These are phyloP conservation scores for Fraxinus paxiana DNA, from an alignment of 305 asterid species.

Conservation along the genomic window DNA sequence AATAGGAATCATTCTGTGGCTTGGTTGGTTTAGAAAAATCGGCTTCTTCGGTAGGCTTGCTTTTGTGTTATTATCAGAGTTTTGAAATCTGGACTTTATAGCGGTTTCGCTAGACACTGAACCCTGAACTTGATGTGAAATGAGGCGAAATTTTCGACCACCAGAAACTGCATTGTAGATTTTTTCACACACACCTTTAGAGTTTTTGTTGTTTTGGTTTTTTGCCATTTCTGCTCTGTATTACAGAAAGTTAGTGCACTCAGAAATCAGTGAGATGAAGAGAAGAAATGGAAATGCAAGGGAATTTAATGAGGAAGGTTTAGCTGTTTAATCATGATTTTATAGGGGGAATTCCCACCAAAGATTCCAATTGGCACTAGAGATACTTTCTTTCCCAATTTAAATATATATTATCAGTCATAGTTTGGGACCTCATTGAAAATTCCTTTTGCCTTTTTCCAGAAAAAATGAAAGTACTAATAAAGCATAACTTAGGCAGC, in stretches of 20 bases:
- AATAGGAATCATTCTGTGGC: neutral
- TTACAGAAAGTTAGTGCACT: neutral
- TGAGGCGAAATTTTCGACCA: neutral
- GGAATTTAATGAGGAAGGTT: conserved; percentile 16
- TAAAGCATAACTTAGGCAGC: neutral
- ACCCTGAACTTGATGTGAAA: neutral
- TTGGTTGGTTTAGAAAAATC: neutral
- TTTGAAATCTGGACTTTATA: neutral
- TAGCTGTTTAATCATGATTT: conserved; percentile 3
- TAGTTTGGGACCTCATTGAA: neutral
- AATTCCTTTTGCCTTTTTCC: neutral
- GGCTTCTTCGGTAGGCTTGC: conserved; percentile 5
- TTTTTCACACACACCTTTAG: conserved; percentile 6
- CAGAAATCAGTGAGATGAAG: conserved; percentile 6
- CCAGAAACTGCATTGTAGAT: neutral
- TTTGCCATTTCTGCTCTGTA: conserved; percentile 18
- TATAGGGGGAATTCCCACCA: neutral
- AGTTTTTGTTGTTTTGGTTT: conserved; percentile 16
- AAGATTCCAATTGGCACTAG: neutral
- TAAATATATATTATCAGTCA: neutral
- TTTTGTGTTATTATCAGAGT: neutral
- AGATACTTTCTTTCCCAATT: neutral
- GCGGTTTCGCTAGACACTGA: neutral
- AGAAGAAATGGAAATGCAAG: neutral
- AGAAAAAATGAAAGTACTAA: neutral